Evolutionary conservation across 2,329 filamentous ascomycete genomes (phyloP).

Genomic region (Talaromyces sp.): DNA sequence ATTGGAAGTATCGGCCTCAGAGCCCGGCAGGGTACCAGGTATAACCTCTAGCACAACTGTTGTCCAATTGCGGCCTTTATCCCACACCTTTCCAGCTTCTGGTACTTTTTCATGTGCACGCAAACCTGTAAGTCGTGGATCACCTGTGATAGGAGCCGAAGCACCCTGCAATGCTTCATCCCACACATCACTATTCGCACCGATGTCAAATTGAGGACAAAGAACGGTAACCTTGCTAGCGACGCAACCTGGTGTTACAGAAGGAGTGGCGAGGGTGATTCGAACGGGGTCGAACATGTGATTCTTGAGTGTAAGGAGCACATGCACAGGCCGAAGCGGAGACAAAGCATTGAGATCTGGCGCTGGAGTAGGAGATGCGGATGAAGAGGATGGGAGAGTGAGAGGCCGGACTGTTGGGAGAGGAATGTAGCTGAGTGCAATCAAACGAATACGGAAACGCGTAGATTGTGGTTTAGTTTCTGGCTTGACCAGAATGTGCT

Average conservation of each 20-base stretch:
- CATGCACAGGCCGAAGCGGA: constrained; percentile 65
- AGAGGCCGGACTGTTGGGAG: constrained; percentile 69
- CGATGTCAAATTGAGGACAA: constrained; percentile 91
- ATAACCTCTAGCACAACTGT: constrained; percentile 91
- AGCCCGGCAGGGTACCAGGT: constrained; percentile 52
- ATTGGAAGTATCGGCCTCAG: constrained; percentile 26
- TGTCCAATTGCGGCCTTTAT: constrained; percentile 90
- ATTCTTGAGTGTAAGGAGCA: constrained; percentile 87
- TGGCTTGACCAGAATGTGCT: constrained; percentile 93
- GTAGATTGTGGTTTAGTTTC: constrained; percentile 88
- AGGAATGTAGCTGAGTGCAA: constrained; percentile 87
- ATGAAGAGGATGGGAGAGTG: constrained; percentile 42
- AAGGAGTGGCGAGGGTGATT: constrained; percentile 83
- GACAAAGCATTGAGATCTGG: constrained; percentile 51
- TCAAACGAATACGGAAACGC: constrained; percentile 87
- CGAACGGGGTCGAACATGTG: constrained; percentile 90
- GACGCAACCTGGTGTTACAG: constrained; percentile 74
- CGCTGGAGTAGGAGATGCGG: constrained; percentile 25
- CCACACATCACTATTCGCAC: constrained; percentile 90
- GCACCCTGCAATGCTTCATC: constrained; percentile 76
- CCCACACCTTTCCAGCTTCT: constrained; percentile 95
- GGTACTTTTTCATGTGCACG: constrained; percentile 57
- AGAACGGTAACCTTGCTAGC: constrained; percentile 83
- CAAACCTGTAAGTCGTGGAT: constrained; percentile 44
- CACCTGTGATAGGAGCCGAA: constrained; percentile 38